Percentiles rank a stretch among this genome's conserved stretches.
Conservation (phyloP, 257 asterid genomes). For the Solanum piurae region DNA sequence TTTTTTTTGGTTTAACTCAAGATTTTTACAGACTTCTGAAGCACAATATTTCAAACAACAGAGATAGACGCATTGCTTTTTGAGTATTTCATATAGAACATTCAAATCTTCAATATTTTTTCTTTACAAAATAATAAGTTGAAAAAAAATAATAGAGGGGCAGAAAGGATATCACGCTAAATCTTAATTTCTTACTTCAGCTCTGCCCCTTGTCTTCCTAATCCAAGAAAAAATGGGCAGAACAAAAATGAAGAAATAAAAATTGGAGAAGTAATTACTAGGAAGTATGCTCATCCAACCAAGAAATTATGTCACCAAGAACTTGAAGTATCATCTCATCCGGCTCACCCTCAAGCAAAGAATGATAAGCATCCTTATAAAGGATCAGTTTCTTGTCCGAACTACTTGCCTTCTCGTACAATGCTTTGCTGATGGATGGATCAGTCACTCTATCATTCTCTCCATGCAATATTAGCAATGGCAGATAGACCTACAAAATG, state of each 20-base stretch:
- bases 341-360: conserved; percentile 57
- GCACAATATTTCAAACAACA: not conserved
- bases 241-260: not conserved
- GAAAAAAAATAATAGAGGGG: not conserved
- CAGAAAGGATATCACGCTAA: not conserved
- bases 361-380: conserved; percentile 35
- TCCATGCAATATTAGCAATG: conserved; percentile 56
- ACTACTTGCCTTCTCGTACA: conserved; percentile 56
- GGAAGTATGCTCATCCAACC: conserved; percentile 43
- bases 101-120: not conserved
- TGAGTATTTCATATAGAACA: not conserved
- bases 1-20: too few species aligned
- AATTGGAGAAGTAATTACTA: not conserved
- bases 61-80: not conserved
- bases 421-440: conserved; percentile 43
- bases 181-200: not conserved
- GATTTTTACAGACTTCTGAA: not conserved
- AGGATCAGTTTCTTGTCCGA: conserved; percentile 45
- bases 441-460: conserved; percentile 51
- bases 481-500: conserved; percentile 35
- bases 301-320: conserved; percentile 41
- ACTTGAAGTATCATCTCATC: conserved; percentile 38
- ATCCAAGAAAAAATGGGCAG: not conserved
- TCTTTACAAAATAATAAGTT: not conserved
- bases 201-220: not conserved